Base-by-base conservation (phyloP, 2,329 filamentous ascomycete genomes). In the Fusarium nematophilum region DNA sequence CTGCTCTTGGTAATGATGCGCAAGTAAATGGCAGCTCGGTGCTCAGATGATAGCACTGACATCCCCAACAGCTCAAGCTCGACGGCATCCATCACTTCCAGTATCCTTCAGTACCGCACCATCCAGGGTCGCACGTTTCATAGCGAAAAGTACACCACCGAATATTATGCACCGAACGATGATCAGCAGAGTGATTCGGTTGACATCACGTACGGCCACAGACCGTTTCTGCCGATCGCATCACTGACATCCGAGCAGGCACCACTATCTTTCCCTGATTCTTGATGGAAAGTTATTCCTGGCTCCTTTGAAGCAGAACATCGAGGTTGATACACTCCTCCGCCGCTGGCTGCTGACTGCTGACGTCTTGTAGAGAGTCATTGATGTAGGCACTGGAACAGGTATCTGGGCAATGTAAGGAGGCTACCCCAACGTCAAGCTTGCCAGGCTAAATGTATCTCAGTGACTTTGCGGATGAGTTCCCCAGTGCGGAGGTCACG, bases 361-460 rank as follows among this genome's bases (percentile, higher is more conserved):
- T 15, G 14, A 23, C 6, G 4, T 14, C 8, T 5, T 2, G 9
- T 18, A 53, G 53, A 42, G 17, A 33, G 48, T 57, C 9, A 30
- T 57, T 2, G 53, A 48, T 27, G 42, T 53, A 4, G 53, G 36
- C 9, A 57, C 53, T 8, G 53, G 21, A 14, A 27, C 27, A 33
- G 53, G 53, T 4, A 48, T 57, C 9, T 57, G 43, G 53, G 53
- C 53, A 44, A 53, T 57, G 48, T 57, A 38, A n/a, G 6, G n/a
- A n/a, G n/a, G n/a, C n/a, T n/a, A n/a, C n/a, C n/a, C n/a, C n/a
- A n/a, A n/a, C n/a, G n/a, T n/a, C n/a, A n/a, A n/a, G n/a, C n/a
- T n/a, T n/a, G n/a, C n/a, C n/a, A n/a, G n/a, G n/a, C n/a, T n/a
- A n/a, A 10, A 42, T 15, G 4, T 9, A 8, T n/a, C 11, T 7